phyloP scores from a whole-genome alignment of 768 basidiomycete species.

The Tubosaeta brunneosetosa region DNA sequence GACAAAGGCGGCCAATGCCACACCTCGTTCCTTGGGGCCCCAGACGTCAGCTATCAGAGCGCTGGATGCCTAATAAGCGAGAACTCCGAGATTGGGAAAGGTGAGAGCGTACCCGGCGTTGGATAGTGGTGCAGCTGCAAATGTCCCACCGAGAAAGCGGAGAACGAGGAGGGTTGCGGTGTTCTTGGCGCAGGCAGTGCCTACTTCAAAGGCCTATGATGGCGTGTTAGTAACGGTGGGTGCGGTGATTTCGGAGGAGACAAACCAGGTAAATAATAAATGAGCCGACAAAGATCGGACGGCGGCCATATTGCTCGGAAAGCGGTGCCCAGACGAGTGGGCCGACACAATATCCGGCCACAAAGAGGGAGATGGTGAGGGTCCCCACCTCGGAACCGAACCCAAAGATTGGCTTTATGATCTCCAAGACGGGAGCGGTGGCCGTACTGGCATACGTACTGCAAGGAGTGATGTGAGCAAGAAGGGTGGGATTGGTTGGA shows the following conservation, averaged over 20 bases:
- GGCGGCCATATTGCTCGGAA: constrained; percentile 53
- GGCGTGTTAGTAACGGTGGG: neutral
- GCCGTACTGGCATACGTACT: constrained; percentile 65
- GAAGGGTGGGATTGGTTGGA: neutral
- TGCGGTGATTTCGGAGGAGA: neutral
- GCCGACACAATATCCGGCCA: constrained; percentile 65
- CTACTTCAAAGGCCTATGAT: constrained; percentile 54
- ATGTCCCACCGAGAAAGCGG: constrained; percentile 66
- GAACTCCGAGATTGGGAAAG: neutral
- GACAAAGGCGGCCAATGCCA: constrained; percentile 62
- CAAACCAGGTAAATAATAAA: constrained; percentile 53
- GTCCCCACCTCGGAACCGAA: constrained; percentile 49
- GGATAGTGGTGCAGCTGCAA: constrained; percentile 64
- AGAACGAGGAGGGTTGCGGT: constrained; percentile 60
- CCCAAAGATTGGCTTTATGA: constrained; percentile 43
- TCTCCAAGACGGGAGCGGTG: constrained; percentile 44
- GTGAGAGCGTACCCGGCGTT: constrained; percentile 52
- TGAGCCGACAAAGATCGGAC: constrained; percentile 51
- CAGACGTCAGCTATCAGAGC: constrained; percentile 57
- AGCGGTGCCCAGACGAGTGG: constrained; percentile 58
- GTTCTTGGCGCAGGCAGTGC: constrained; percentile 57
- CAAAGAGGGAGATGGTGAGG: constrained; percentile 58
- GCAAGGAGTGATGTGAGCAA: neutral
- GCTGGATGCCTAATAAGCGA: constrained; percentile 21
- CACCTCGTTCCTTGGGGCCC: constrained; percentile 57